Evolutionary conservation across 2,329 filamentous ascomycete species (phyloP), one percentile per base, ranked within the genome.

Genomic region (Daldinia eschscholtzii): DNA sequence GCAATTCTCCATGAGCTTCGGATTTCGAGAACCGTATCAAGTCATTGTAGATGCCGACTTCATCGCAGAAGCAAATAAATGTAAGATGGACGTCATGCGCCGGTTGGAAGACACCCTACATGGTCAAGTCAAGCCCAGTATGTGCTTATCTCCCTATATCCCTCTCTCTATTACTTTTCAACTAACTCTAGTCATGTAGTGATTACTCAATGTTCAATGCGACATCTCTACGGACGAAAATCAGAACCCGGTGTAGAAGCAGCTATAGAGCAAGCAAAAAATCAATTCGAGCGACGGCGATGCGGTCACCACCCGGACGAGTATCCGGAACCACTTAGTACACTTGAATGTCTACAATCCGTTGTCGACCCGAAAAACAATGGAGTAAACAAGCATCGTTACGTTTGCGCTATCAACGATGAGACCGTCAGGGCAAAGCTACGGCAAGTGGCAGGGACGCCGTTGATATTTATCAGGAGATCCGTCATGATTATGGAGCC

Each of bases 21-120:
- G 92, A 68, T 98, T 98, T 80, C 93, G 94, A 74, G 92, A 96
- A 82, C 94, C 96, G 10, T 98, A 98, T 82, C 96, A 98, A 83
- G 91, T 97, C 58, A 84, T 97, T 48, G 90, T 98, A 68, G 94
- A 97, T 78, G 92, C 93, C 66, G 89, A 94, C 72, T 93, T 98
- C 75, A 87, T 98, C 58, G 87, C 88, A 76, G 93, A 97, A 79
- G 90, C 94, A 23, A 89, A 91, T 72, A 88, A 89, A 57, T 96
- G 92, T 83, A 96, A 95, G 76, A 97, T 98, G 92, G 92, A 97
- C 70, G 84, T 98, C n/a, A 83, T 92, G 57, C 86, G 87, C 41
- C 89, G 91, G 23, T 83, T 98, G 33, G 89, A 94, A 77, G 87
- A 92, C 65, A 96, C 93, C n/a, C 84, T 97, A 3, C 93, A 97